Base-by-base conservation (phyloP, 345 rosid genomes). In the Hibiscus syriacus region DNA sequence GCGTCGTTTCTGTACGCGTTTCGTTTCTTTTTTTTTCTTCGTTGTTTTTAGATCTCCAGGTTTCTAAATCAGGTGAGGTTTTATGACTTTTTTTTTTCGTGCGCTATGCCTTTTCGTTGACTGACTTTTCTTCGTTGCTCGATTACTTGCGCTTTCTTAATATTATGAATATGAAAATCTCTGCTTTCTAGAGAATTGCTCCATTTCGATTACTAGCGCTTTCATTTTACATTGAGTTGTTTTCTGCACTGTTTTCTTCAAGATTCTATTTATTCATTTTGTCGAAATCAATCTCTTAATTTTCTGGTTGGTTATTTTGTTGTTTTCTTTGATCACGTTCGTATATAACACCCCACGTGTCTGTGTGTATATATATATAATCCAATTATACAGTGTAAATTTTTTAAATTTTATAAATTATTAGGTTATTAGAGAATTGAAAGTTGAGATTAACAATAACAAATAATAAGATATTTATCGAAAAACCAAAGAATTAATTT, bases 21-120 rank as follows among this genome's bases (percentile, higher is more conserved):
- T 29, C 56, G 59, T 55, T 55, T 20, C 12, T 6, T 3, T 14
- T 11, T 3, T 43, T 14, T 67, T 67, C 32, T 23, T 20, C 19
- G 26, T 45, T 5, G 22, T 6, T 32, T 16, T 36, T 20, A 17
- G 3, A 9, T 17, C 54, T 78, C 11, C 36, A 62, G 65, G 60
- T 70, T 41, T 23, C 5, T 26, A 58, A 60, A 16, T 36, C 43
- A 52, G 75, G 76, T 73, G 41, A 22, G 66, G 10, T 27, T 66
- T 57, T 41, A 30, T 30, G 23, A 19, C 49, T 68, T 19, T 32
- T 71, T 19, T 26, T 38, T 25, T 1, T 29, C 43, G 1, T 30
- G 38, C 36, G 39, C 12, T 59, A 54, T 72, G 68, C 62, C 17
- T 6, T 75, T 23, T 25, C 7, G 30, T 23, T 22, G 55, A 53